Base-by-base conservation (phyloP, 352 stramenopile genomes). In the Aphanomyces euteiches region DNA sequence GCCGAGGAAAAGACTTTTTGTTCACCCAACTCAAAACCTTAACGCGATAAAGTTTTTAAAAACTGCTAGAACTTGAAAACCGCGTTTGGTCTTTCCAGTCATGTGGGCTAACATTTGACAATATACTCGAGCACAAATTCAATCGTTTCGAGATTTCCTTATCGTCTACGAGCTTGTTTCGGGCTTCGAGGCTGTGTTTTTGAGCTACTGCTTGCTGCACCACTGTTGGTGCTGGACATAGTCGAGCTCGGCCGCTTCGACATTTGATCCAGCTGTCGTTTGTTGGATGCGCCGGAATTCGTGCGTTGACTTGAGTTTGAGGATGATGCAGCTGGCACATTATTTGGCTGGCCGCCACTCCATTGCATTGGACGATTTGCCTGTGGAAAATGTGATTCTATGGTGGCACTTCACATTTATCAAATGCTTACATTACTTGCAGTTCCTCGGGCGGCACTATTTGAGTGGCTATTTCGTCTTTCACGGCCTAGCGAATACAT, bases 151-250 rank as follows among this genome's bases (percentile, higher is more conserved):
- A 50, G 17, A n/a, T 3, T n/a, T n/a, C 17, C 43, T 61, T 37
- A 61, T 21, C 54, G 54, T 61, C 54, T 19, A 40, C 54, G n/a
- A 41, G 54, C 28, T 61, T 61, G 54, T 5, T 61, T 61, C 28
- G 54, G 54, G n/a, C 54, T 61, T 61, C 54, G 13, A 4, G 7
- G 54, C 43, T 61, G 43, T n/a, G 10, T 12, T 50, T 50, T 50
- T n/a, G 43, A 45, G 3, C 7, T 37, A 61, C 17, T 37, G 21
- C n/a, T 61, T 13, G 50, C 21, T 21, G 50, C 13, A 58, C 8
- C 17, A 36, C 1, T 40, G n/a, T 12, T 7, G 10, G n/a, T 39
- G 6, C 6, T 61, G 6, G 54, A 40, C 12, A 15, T 19, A n/a
- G 13, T 6, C 1, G 28, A 12, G 7, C 17, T 19, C 43, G 17